These are phyloP conservation scores for Lenzites betulinus DNA, from an alignment of 768 basidiomycete genomes.

Conservation along the genomic window DNA sequence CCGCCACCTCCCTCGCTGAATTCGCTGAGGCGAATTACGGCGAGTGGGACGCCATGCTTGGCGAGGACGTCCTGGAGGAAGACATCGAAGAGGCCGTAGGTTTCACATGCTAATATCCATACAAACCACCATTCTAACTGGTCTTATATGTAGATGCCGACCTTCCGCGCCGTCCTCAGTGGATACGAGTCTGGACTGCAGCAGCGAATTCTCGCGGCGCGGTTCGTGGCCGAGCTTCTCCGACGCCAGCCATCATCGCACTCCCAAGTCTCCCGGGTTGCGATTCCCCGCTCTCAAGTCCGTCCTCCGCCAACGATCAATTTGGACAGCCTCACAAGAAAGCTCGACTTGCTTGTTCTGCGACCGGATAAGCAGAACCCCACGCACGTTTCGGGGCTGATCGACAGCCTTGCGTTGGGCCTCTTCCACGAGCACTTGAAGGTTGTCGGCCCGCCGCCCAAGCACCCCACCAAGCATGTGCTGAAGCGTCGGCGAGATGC, in stretches of 20 bases:
- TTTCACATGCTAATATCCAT: neutral
- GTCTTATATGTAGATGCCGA: neutral
- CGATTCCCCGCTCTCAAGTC: conserved; percentile 6
- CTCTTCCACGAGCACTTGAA: conserved; percentile 56
- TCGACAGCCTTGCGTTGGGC: conserved; percentile 50
- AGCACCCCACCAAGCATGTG: neutral
- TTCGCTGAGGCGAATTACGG: conserved; percentile 35
- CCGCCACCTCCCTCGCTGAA: conserved; percentile 31
- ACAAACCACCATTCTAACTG: neutral
- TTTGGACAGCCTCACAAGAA: conserved; percentile 25
- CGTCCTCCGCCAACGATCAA: neutral
- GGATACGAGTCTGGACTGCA: neutral
- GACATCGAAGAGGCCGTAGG: conserved; percentile 6
- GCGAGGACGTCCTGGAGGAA: neutral
- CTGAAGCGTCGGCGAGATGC: conserved; percentile 2
- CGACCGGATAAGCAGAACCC: conserved; percentile 52
- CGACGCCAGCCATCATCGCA: neutral
- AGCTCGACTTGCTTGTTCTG: conserved; percentile 59
- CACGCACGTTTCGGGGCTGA: conserved; percentile 66
- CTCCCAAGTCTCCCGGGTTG: neutral
- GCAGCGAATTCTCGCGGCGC: neutral
- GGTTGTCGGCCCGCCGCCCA: conserved; percentile 53
- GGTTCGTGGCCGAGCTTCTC: conserved; percentile 1
- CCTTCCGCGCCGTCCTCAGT: neutral
- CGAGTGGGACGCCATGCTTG: conserved; percentile 6